Conservation (phyloP, 805 yeast genomes). For the Candida dendrica region DNA sequence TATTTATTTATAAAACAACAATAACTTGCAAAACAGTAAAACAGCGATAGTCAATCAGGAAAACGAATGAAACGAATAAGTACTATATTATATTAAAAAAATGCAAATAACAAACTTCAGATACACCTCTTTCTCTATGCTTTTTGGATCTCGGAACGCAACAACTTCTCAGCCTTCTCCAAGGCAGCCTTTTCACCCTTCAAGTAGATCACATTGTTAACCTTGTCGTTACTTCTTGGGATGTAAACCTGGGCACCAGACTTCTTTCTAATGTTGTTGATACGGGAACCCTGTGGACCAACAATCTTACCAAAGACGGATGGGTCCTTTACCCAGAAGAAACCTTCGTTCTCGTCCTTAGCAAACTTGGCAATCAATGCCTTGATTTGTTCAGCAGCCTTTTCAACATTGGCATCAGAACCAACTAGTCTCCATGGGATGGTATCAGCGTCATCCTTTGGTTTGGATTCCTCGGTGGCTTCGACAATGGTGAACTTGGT, state of each 20-base stretch:
- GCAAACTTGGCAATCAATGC: constrained; percentile 40
- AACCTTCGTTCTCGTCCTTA: constrained; percentile 44
- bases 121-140: not conserved
- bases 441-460: constrained; percentile 19
- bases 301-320: constrained; percentile 52
- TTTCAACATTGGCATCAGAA: constrained; percentile 36
- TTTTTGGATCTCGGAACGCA: constrained; percentile 13
- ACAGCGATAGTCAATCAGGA: no score
- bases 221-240: constrained; percentile 50
- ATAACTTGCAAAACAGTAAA: no score
- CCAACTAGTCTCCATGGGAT: constrained; percentile 71
- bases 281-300: constrained; percentile 70
- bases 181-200: constrained; percentile 55
- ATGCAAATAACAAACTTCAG: not conserved
- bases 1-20: no score
- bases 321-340: constrained; percentile 51
- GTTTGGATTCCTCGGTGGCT: constrained; percentile 18
- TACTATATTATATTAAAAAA: no score
- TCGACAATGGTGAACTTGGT: constrained; percentile 41
- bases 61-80: no score
- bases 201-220: constrained; percentile 47
- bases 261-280: constrained; percentile 52
- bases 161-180: constrained; percentile 36
- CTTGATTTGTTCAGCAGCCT: constrained; percentile 46
- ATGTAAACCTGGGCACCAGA: constrained; percentile 54